Percentiles rank a stretch among this genome's conserved stretches.
Evolutionary conservation across 441 rosid genomes (phyloP).

Genomic region (Aquilaria agallochum): DNA sequence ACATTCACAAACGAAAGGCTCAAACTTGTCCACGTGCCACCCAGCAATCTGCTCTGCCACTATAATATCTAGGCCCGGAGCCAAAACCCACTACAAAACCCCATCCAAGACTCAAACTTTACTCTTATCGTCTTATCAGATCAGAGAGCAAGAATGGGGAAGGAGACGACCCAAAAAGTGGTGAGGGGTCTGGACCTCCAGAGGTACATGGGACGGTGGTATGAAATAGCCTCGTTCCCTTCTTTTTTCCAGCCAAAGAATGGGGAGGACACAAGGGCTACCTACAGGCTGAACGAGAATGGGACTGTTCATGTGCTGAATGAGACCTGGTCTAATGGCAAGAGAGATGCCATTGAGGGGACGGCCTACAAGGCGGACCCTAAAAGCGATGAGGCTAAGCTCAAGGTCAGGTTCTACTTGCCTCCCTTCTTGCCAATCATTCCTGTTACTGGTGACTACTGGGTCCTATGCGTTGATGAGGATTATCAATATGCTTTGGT

Average conservation of each 20-base stretch:
- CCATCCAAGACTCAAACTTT: not conserved
- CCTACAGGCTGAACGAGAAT: conserved; percentile 63
- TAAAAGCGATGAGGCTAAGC: conserved; percentile 79
- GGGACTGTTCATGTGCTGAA: conserved; percentile 75
- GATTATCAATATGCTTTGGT: conserved; percentile 64
- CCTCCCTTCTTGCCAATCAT: conserved; percentile 86
- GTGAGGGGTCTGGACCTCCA: conserved; percentile 61
- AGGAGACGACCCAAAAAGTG: conserved; percentile 59
- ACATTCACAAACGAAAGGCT: not conserved
- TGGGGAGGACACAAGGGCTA: conserved; percentile 81
- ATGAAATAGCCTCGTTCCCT: conserved; percentile 92
- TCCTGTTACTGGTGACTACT: conserved; percentile 79
- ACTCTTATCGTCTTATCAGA: not conserved
- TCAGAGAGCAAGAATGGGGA: conserved; percentile 22
- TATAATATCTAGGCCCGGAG: not conserved
- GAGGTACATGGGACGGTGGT: conserved; percentile 95
- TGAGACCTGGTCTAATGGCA: conserved; percentile 82
- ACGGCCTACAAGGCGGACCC: conserved; percentile 75
- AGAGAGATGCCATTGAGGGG: conserved; percentile 62
- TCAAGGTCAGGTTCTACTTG: conserved; percentile 83
- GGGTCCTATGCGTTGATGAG: conserved; percentile 67
- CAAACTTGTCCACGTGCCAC: conserved; percentile 11
- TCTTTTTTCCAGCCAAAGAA: conserved; percentile 67
- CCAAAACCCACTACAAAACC: not conserved
- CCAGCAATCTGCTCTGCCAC: not conserved